These are phyloP conservation scores for Wickerhamomyces queroliae DNA, from an alignment of 805 yeast species.

Conservation along the genomic window DNA sequence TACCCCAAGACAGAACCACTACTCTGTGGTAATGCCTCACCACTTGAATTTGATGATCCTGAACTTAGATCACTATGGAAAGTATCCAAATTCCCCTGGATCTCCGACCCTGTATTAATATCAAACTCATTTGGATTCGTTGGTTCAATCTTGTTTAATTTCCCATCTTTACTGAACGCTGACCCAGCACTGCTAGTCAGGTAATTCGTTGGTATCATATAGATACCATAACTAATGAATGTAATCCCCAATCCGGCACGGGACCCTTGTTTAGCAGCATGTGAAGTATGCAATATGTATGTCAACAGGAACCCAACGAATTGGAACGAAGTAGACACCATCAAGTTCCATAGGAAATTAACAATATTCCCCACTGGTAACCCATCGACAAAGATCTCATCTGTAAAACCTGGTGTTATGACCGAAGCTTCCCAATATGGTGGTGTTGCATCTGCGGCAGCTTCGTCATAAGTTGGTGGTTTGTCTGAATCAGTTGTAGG, in stretches of 20 bases:
- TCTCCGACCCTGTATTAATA: slow-evolving; percentile 22
- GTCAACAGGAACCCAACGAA: slow-evolving; percentile 90
- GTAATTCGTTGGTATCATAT: slow-evolving; percentile 45
- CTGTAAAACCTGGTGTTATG: slow-evolving; percentile 67
- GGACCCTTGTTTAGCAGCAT: slow-evolving; percentile 95
- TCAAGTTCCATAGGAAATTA: slow-evolving; percentile 82
- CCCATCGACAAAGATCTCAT: slow-evolving; percentile 92
- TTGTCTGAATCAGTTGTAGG: slow-evolving; percentile 36
- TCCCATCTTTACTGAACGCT: slow-evolving; percentile 19
- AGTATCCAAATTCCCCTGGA: slow-evolving; percentile 21
- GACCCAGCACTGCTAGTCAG: slow-evolving; percentile 25
- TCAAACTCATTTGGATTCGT: slow-evolving; percentile 54
- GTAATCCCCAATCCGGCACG: slow-evolving; percentile 88
- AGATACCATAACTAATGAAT: slow-evolving; percentile 63
- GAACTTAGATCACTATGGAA: slow-evolving; percentile 16
- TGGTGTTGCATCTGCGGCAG: slow-evolving; percentile 89
- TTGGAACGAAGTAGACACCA: slow-evolving; percentile 89
- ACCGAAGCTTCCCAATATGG: slow-evolving; percentile 95
- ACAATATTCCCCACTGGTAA: slow-evolving; percentile 92
- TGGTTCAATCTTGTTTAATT: slow-evolving; percentile 40
- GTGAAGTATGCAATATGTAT: slow-evolving; percentile 88
- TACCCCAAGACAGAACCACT: slow-evolving; percentile 41
- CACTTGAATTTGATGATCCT: slow-evolving; percentile 12
- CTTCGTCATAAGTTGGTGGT: slow-evolving; percentile 91
- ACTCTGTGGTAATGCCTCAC: slow-evolving; percentile 4